Evolutionary conservation across 768 basidiomycete species (phyloP).

Genomic region (Agrocybe chaxingu): DNA sequence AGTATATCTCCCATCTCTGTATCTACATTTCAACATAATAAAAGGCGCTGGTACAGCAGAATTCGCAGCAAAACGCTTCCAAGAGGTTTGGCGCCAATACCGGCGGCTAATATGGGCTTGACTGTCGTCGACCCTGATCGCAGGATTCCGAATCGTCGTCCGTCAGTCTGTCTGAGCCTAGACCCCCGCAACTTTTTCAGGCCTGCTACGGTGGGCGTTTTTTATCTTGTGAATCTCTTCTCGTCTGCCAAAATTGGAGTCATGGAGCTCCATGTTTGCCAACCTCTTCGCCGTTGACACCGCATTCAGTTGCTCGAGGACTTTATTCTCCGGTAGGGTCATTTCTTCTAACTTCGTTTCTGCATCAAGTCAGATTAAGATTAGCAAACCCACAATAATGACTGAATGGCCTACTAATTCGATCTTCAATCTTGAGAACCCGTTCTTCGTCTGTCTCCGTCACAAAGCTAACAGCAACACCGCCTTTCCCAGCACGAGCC

Average conservation of each 20-base stretch:
- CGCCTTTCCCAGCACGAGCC: constrained; percentile 85
- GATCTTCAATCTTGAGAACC: constrained; percentile 77
- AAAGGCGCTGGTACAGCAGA: no score
- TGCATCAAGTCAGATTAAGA: constrained; percentile 20
- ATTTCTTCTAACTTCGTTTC: constrained; percentile 78
- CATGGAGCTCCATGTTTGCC: constrained; percentile 91
- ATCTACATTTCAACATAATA: background rate
- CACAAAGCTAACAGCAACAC: constrained; percentile 90
- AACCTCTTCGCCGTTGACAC: constrained; percentile 93
- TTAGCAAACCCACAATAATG: background rate
- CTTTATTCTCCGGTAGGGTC: constrained; percentile 71
- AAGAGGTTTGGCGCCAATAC: background rate
- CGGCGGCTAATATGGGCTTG: constrained; percentile 6
- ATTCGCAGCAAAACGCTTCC: no score
- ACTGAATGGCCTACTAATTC: constrained; percentile 63
- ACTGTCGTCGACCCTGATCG: background rate
- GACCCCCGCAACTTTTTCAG: constrained; percentile 12
- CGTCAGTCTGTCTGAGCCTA: constrained; percentile 8
- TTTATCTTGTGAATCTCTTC: constrained; percentile 82
- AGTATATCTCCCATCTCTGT: constrained; percentile 3
- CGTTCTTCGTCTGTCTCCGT: constrained; percentile 90
- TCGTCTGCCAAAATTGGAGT: constrained; percentile 84
- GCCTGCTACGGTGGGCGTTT: constrained; percentile 21
- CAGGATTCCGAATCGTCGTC: constrained; percentile 1
- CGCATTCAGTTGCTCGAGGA: constrained; percentile 79